Base-by-base conservation (phyloP, 2,329 filamentous ascomycete genomes). In the Tolypocladium nubicola region DNA sequence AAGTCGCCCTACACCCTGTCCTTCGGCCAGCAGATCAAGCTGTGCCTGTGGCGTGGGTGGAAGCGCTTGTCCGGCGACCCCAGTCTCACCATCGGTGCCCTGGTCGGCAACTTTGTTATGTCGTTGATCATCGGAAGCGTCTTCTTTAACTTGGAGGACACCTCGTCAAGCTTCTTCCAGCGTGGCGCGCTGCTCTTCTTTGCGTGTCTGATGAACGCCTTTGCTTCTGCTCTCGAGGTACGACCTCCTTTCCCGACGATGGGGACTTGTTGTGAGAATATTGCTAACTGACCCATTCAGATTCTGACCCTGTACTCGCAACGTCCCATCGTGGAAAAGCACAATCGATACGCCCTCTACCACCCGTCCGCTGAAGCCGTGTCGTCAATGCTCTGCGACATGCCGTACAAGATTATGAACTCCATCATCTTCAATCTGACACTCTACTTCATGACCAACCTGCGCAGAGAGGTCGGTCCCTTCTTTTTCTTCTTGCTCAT, bases 301-400 rank as follows among this genome's bases (percentile, higher is more conserved):
- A 94, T 96, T 68, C 73, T 94, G 39, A 91, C 89, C 0, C 79
- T 96, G 5, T 97, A 94, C 68, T 83, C 89, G 2, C 91, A 96
- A 80, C 87, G 92, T 41, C 88, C 89, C 1, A 96, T 96, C 65
- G 90, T 97, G 59, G 90, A 96, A 68, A 96, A 96, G 70, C 92
- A 97, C 65, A 76, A 80, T 57, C 84, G 88, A 58, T 96, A 96
- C 68, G 90, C 91, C 21, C 79, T 96, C 21, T 96, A 96, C 66
- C 92, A 96, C 66, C 90, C 92, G 0, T 91, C 88, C 11, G 88
- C 90, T 19, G 91, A 97, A 77, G 89, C 90, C n/a, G 79, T 90
- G 59, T 84, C 89, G 0, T 94, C 89, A 11, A 94, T 96, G 87
- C 72, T 96, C 37, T 87, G 83, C 61, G 92, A 97, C 65, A 74